Conservation (phyloP, 2,329 filamentous ascomycete species). For the Fusarium gaditjirri region DNA sequence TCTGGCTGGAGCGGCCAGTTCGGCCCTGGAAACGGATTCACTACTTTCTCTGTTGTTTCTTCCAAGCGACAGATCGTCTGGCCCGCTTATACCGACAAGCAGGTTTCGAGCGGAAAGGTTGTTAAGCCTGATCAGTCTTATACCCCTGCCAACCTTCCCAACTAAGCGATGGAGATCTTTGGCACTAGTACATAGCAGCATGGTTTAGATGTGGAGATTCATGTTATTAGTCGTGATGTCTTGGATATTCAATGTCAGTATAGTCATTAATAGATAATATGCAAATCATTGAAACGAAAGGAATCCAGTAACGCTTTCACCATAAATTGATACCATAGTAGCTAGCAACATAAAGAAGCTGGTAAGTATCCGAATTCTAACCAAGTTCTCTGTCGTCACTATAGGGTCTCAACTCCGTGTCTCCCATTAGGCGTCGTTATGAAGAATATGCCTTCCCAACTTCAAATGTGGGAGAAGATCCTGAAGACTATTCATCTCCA, state of each 20-base stretch:
- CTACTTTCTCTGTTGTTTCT: conserved; percentile 59
- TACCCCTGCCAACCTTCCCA: conserved; percentile 44
- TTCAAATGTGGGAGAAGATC: not conserved
- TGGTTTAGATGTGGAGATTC: not conserved
- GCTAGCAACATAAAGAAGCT: not conserved
- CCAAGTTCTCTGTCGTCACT: fast-evolving
- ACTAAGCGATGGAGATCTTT: not conserved
- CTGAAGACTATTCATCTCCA: not conserved
- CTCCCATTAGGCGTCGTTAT: not conserved
- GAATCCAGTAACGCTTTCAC: not conserved
- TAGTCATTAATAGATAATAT: not conserved
- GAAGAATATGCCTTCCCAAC: not conserved
- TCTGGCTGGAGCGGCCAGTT: conserved; percentile 67
- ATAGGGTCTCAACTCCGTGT: no score
- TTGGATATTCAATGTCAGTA: not conserved
- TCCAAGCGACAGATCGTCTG: conserved; percentile 57
- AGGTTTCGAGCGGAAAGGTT: conserved; percentile 56
- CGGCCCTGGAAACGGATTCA: conserved; percentile 62
- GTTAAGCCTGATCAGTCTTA: conserved; percentile 62
- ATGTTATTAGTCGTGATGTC: not conserved
- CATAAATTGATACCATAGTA: fast-evolving
- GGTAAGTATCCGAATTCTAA: fast-evolving
- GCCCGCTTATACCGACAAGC: conserved; percentile 63
- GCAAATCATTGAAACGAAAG: fast-evolving
- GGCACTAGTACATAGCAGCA: not conserved